phyloP scores from a whole-genome alignment of 371 early-diverging fungal species.

The Mortierella sp. region DNA sequence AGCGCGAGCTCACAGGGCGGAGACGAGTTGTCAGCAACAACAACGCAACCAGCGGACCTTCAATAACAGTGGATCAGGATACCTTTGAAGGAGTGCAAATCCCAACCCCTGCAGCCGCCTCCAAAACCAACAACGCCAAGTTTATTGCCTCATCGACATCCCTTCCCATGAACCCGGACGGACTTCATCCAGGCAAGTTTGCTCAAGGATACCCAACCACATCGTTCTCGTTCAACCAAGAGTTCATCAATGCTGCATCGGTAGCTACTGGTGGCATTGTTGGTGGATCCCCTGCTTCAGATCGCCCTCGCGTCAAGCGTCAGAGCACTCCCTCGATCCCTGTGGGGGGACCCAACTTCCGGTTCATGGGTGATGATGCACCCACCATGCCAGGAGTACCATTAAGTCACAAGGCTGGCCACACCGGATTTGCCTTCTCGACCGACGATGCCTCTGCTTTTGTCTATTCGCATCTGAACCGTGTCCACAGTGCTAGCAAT shows the following conservation, averaged over 20 bases:
- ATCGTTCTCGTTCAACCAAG: constrained; percentile 56
- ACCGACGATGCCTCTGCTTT: constrained; percentile 55
- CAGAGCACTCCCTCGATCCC: constrained; percentile 54
- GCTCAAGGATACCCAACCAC: constrained; percentile 55
- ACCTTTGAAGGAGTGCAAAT: constrained; percentile 15
- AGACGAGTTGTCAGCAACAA: constrained; percentile 32
- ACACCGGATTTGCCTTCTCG: constrained; percentile 54
- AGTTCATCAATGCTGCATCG: constrained; percentile 28
- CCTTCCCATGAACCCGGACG: constrained; percentile 12
- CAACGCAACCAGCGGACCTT: neutral
- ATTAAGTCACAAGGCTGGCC: constrained; percentile 15
- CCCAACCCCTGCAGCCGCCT: neutral
- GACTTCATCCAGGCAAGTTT: constrained; percentile 23
- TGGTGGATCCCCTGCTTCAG: constrained; percentile 16
- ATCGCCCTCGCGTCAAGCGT: constrained; percentile 42
- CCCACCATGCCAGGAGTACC: constrained; percentile 10
- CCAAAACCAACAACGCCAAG: constrained; percentile 13
- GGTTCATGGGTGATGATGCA: constrained; percentile 52
- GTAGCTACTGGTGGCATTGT: constrained; percentile 25
- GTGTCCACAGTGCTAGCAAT: constrained; percentile 40
- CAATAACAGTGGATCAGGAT: constrained; percentile 3
- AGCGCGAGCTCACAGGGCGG: constrained; percentile 43
- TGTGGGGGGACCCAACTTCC: constrained; percentile 42
- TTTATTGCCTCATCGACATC: constrained; percentile 26
- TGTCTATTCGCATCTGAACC: constrained; percentile 48